A percentile compares a stretch with the other conserved stretches of the same genome.
Evolutionary conservation across 768 basidiomycete species (phyloP).

Genomic region (Suillus decipiens): DNA sequence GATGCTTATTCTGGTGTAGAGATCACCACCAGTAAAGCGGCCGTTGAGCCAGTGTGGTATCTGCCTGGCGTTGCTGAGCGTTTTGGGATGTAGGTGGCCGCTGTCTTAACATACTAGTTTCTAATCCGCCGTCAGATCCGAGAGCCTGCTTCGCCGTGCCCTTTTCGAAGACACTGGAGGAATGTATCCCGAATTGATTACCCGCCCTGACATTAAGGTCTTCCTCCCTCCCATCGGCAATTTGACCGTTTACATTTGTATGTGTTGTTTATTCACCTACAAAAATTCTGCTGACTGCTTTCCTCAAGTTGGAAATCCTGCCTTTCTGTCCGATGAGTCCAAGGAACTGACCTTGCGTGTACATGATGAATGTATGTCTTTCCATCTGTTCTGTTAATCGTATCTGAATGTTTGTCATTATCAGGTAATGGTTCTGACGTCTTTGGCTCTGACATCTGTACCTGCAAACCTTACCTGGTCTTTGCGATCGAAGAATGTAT

Average conservation of each 20-base stretch:
- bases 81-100: slow-evolving; percentile 77
- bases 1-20: slow-evolving; percentile 77
- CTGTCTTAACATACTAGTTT: slow-evolving; percentile 3
- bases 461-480: slow-evolving; percentile 89
- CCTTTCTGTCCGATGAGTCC: slow-evolving; percentile 68
- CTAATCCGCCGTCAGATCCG: slow-evolving; percentile 52
- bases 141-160: slow-evolving; percentile 81
- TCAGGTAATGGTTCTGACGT: slow-evolving; percentile 92
- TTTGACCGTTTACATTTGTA: slow-evolving; percentile 90
- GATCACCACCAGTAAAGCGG: slow-evolving; percentile 87
- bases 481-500: slow-evolving; percentile 96
- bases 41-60: slow-evolving; percentile 97
- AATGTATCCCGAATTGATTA: slow-evolving; percentile 95
- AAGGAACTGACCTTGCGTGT: slow-evolving; percentile 87
- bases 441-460: slow-evolving; percentile 91
- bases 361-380: slow-evolving; percentile 83
- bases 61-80: slow-evolving; percentile 90
- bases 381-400: not conserved
- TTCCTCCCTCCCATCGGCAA: slow-evolving; percentile 96
- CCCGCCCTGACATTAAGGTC: slow-evolving; percentile 91
- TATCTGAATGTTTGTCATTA: not conserved
- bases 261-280: slow-evolving; percentile 19
- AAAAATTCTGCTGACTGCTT: slow-evolving; percentile 9
- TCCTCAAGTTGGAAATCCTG: slow-evolving; percentile 75
- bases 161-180: slow-evolving; percentile 96